Evolutionary conservation across 169 alveolate species (phyloP).

Genomic region (Plasmodium chabaudi): DNA sequence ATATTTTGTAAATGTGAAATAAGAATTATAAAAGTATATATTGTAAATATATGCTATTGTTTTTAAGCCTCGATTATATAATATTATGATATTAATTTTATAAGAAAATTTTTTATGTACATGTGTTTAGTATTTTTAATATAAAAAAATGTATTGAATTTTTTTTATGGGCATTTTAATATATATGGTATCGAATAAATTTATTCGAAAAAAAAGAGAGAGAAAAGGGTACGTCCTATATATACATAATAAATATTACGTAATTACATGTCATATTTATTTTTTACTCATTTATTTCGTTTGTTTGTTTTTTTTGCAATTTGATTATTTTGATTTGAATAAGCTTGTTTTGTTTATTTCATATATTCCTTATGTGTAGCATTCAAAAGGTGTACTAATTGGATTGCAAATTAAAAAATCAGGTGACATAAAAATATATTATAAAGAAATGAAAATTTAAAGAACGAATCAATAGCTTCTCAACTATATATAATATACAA

Average conservation of each 20-base stretch:
- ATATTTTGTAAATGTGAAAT: background rate
- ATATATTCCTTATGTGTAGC: background rate
- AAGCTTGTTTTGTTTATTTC: background rate
- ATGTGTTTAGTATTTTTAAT: no score
- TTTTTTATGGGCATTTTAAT: no score
- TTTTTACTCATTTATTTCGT: background rate
- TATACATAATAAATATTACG: background rate
- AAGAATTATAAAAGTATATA: no score
- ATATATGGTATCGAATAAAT: no score
- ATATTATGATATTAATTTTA: background rate
- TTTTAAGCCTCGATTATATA: background rate
- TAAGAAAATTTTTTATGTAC: background rate
- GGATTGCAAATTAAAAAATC: background rate
- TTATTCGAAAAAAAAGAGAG: conserved; percentile 13
- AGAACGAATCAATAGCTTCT: no score
- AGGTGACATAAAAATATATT: background rate
- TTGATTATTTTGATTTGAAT: background rate
- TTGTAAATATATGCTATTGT: background rate
- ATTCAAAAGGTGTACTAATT: no score
- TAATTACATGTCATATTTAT: background rate
- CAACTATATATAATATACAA: no score
- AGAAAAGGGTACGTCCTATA: conserved; percentile 53
- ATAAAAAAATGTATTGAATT: no score
- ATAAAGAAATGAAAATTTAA: background rate
- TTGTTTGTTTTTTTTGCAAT: background rate